phyloP scores from a whole-genome alignment of 768 basidiomycete genomes.

The Kwoniella heveanensis region DNA sequence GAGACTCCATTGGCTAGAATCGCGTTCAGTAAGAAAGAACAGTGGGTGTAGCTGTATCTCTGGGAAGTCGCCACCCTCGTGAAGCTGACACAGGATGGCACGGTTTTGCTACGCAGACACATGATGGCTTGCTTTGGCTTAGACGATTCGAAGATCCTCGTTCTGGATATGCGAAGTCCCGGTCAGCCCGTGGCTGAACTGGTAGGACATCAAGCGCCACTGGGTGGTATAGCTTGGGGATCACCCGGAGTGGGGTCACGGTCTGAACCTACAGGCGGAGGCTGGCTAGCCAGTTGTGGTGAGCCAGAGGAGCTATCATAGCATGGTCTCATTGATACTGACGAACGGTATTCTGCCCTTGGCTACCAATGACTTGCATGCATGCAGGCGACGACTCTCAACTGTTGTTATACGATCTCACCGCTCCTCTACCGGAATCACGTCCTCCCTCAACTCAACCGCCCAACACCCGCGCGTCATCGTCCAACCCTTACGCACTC shows the following conservation, averaged over 20 bases:
- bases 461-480: constrained; percentile 20
- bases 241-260: constrained; percentile 58
- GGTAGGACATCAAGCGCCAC: constrained; percentile 73
- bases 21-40: constrained; percentile 59
- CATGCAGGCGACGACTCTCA: constrained; percentile 87
- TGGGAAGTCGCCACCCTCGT: background rate
- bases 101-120: constrained; percentile 61
- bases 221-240: constrained; percentile 91
- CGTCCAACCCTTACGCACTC: constrained; percentile 25
- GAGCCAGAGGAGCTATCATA: constrained; percentile 43
- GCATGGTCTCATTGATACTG: too few relatives aligned
- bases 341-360: too few relatives aligned
- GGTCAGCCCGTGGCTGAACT: constrained; percentile 93
- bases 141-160: constrained; percentile 84
- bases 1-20: constrained; percentile 53
- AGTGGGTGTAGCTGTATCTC: constrained; percentile 41
- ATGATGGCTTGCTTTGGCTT: constrained; percentile 98
- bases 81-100: background rate
- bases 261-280: constrained; percentile 61
- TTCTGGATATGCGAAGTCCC: constrained; percentile 95
- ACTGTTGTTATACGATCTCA: constrained; percentile 90
- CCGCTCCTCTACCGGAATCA: constrained; percentile 39
- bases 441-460: constrained; percentile 48
- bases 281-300: constrained; percentile 86
- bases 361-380: too few relatives aligned